These are phyloP conservation scores for Postia placenta DNA, from an alignment of 768 basidiomycete species.

Conservation along the genomic window DNA sequence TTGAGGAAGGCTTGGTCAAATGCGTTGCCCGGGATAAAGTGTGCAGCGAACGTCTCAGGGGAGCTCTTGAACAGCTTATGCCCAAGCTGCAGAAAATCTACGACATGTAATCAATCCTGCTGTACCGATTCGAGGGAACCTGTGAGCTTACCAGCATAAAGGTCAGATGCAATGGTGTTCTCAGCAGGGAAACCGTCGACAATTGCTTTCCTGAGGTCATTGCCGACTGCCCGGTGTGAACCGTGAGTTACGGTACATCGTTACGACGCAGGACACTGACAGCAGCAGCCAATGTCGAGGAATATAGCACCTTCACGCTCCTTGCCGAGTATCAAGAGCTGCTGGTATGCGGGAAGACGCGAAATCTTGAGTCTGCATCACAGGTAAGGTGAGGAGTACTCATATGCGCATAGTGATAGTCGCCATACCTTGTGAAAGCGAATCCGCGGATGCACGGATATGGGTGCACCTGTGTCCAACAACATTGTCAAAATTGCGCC, in stretches of 20 bases:
- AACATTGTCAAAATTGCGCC: too few relatives aligned
- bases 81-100: slow-evolving; percentile 51
- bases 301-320: slow-evolving; percentile 29
- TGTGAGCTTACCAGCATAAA: slow-evolving; percentile 21
- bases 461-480: slow-evolving; percentile 2
- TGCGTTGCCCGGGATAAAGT: slow-evolving; percentile 48
- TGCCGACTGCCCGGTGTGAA: slow-evolving; percentile 24
- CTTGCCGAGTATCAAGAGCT: slow-evolving; percentile 27
- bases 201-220: slow-evolving; percentile 32
- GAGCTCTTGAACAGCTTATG: slow-evolving; percentile 51
- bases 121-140: too few relatives aligned
- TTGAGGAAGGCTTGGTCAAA: slow-evolving; percentile 39
- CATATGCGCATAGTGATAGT: not conserved
- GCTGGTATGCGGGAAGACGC: not conserved
- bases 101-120: too few relatives aligned
- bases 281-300: slow-evolving; percentile 37
- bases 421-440: slow-evolving; percentile 1
- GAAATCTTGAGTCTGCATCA: slow-evolving; percentile 1
- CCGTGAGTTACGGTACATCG: not conserved
- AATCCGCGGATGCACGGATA: slow-evolving; percentile 4
- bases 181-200: slow-evolving; percentile 35
- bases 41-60: slow-evolving; percentile 42
- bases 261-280: slow-evolving; percentile 16
- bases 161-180: slow-evolving; percentile 31
- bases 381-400: slow-evolving; percentile 8